phyloP scores from a whole-genome alignment of 805 yeast species.

The Jamesozyma gamospora region DNA sequence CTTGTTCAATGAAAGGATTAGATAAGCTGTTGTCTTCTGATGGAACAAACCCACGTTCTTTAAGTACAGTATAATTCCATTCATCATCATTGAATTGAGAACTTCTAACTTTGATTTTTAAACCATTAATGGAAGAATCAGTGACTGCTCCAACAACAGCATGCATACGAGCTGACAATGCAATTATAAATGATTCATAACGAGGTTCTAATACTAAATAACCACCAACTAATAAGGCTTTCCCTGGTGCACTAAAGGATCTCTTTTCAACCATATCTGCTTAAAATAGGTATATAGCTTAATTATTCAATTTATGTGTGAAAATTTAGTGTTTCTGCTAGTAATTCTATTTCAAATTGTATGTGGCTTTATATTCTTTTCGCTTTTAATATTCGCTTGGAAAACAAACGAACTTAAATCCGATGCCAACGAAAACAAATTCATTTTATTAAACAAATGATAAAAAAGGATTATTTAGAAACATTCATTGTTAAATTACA shows the following conservation, averaged over 20 bases:
- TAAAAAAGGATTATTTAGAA: too few relatives aligned
- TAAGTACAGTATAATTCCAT: constrained; percentile 47
- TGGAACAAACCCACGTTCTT: constrained; percentile 12
- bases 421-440: too few relatives aligned
- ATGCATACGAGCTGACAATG: constrained; percentile 84
- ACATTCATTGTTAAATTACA: too few relatives aligned
- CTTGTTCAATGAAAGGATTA: constrained; percentile 71
- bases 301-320: too few relatives aligned
- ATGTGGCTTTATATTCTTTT: background rate
- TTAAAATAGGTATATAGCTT: too few relatives aligned
- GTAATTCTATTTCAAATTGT: background rate
- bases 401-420: too few relatives aligned
- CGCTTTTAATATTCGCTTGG: background rate
- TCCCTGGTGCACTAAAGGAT: constrained; percentile 90
- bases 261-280: constrained; percentile 9
- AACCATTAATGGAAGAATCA: constrained; percentile 3
- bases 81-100: constrained; percentile 66
- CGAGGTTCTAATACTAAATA: constrained; percentile 76
- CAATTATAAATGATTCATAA: constrained; percentile 72
- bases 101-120: constrained; percentile 43
- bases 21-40: constrained; percentile 26
- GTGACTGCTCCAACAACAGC: constrained; percentile 37
- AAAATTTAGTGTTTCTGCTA: too few relatives aligned
- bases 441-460: background rate
- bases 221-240: constrained; percentile 91